phyloP scores from a whole-genome alignment of 495 filamentous ascomycete genomes.

The Friedmanniomyces simplex region DNA sequence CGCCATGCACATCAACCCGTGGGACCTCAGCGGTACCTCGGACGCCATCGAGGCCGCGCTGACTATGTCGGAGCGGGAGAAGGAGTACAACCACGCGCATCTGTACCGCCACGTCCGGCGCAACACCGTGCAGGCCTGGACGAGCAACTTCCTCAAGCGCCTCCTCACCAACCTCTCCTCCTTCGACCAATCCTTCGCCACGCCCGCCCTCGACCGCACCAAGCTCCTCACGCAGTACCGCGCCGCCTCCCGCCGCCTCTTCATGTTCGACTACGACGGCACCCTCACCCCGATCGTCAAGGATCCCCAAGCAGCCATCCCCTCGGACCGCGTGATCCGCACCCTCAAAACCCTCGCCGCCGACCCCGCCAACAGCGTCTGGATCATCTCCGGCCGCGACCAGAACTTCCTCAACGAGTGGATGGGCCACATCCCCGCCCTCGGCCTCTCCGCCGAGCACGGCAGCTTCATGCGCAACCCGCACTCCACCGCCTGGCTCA shows the following conservation, averaged over 20 bases:
- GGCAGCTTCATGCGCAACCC: constrained; percentile 86
- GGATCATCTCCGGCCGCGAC: constrained; percentile 93
- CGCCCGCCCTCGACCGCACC: constrained; percentile 66
- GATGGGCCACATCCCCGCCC: constrained; percentile 70
- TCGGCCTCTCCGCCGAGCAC: constrained; percentile 91
- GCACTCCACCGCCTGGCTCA: constrained; percentile 63
- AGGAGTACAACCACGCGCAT: constrained; percentile 44
- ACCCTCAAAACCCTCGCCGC: constrained; percentile 69
- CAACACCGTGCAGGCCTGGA: constrained; percentile 77
- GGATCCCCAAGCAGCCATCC: constrained; percentile 77
- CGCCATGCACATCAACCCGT: constrained; percentile 91
- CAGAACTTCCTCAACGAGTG: constrained; percentile 78
- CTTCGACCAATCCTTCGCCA: constrained; percentile 61
- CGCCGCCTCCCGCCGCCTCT: constrained; percentile 60
- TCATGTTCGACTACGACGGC: constrained; percentile 98
- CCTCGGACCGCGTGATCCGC: constrained; percentile 67
- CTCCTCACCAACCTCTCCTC: constrained; percentile 69
- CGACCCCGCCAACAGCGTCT: constrained; percentile 76
- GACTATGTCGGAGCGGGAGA: constrained; percentile 54
- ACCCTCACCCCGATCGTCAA: constrained; percentile 93
- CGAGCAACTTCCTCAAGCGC: constrained; percentile 59
- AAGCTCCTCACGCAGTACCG: constrained; percentile 61
- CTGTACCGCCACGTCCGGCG: constrained; percentile 76
- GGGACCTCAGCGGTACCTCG: constrained; percentile 75
- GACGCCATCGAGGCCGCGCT: constrained; percentile 68